A percentile compares a stretch with the other conserved stretches of the same genome.
Evolutionary conservation across 2,329 filamentous ascomycete species (phyloP).

Genomic region (Calonectria ilicicola): DNA sequence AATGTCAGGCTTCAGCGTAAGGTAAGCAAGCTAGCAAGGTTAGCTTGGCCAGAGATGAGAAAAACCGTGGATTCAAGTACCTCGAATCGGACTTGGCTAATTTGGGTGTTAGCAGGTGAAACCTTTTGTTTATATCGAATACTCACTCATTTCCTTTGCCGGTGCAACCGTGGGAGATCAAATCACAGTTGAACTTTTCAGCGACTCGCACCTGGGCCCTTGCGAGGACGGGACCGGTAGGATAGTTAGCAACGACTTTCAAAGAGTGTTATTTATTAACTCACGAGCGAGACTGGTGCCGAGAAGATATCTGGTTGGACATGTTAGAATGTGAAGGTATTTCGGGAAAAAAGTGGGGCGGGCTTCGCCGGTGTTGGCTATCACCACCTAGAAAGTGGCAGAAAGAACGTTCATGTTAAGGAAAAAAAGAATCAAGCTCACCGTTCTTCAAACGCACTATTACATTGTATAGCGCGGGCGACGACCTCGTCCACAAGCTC

Average conservation of each 20-base stretch:
- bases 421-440: neutral
- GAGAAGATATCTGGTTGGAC: constrained; percentile 17
- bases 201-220: constrained; percentile 57
- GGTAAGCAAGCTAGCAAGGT: constrained; percentile 4
- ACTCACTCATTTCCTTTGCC: constrained; percentile 64
- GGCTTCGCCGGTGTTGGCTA: too few species aligned
- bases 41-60: neutral
- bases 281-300: constrained; percentile 66
- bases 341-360: too few species aligned
- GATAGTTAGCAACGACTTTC: too few species aligned
- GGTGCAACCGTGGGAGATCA: constrained; percentile 51
- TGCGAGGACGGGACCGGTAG: constrained; percentile 71
- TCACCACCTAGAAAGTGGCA: too few species aligned
- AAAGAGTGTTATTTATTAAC: too few species aligned
- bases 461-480: constrained; percentile 80
- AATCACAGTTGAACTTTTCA: constrained; percentile 50
- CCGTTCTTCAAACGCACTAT: constrained; percentile 71
- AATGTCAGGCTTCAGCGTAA: constrained; percentile 67
- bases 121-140: neutral
- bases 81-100: constrained; percentile 54
- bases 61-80: constrained; percentile 58
- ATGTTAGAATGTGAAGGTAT: neutral
- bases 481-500: constrained; percentile 83
- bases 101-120: neutral
- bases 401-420: too few species aligned